Percentiles rank a stretch among this genome's conserved stretches.
phyloP scores from a whole-genome alignment of 352 stramenopile genomes.

The Pythium phragmiticola region DNA sequence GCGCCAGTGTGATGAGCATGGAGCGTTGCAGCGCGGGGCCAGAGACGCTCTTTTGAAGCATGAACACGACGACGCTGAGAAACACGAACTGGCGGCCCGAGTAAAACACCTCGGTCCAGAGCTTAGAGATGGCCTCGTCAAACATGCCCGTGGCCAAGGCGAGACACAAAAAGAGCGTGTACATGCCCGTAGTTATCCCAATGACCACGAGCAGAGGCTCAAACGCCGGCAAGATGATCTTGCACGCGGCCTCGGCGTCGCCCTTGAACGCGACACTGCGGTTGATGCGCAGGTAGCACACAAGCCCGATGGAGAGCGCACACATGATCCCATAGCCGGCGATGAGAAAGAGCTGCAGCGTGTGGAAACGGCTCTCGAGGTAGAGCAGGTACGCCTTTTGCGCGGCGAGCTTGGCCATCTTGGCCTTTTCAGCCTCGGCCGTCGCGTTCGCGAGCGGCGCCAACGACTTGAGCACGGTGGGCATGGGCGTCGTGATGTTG shows the following conservation, averaged over 20 bases:
- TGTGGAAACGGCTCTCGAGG: conserved; percentile 11
- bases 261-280: conserved; percentile 50
- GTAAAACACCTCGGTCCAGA: conserved; percentile 45
- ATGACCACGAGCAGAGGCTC: conserved; percentile 66
- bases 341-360: conserved; percentile 13
- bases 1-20: conserved; percentile 36
- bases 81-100: conserved; percentile 51
- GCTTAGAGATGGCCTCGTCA: conserved; percentile 3
- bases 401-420: conserved; percentile 23
- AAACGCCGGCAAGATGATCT: conserved; percentile 63
- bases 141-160: conserved; percentile 33
- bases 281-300: conserved; percentile 56
- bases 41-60: conserved; percentile 60
- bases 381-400: conserved; percentile 5
- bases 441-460: background rate
- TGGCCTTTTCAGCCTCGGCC: conserved; percentile 19
- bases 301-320: conserved; percentile 23
- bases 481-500: conserved; percentile 11
- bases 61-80: conserved; percentile 45
- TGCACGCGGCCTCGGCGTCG: conserved; percentile 44
- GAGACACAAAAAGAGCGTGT: conserved; percentile 30
- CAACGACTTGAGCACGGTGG: background rate
- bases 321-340: conserved; percentile 13
- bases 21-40: conserved; percentile 39
- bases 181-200: conserved; percentile 29